A percentile compares a stretch with the other conserved stretches of the same genome.
phyloP scores from a whole-genome alignment of 768 basidiomycete genomes.

The Lepiota subincarnata region DNA sequence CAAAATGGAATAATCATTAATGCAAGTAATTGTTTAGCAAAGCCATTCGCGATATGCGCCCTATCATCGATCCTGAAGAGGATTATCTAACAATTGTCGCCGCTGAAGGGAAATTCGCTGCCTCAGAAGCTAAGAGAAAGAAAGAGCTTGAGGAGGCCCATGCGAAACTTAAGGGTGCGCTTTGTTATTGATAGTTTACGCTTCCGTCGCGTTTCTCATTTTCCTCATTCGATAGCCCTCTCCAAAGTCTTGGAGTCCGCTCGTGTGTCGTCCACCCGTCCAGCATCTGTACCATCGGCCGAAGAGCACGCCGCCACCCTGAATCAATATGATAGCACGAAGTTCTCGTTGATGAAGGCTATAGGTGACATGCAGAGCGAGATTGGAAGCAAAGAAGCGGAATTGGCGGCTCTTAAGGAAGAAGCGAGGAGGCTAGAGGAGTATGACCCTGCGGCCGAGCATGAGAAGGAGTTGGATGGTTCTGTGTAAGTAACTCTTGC shows the following conservation, averaged over 20 bases:
- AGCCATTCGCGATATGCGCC: constrained; percentile 63
- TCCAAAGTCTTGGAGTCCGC: constrained; percentile 64
- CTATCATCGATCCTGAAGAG: constrained; percentile 74
- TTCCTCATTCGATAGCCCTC: constrained; percentile 41
- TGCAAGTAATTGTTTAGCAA: constrained; percentile 36
- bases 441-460: constrained; percentile 70
- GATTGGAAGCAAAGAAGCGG: constrained; percentile 64
- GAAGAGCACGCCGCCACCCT: constrained; percentile 56
- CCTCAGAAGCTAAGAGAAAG: constrained; percentile 52
- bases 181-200: not conserved
- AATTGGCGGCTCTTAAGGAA: constrained; percentile 64
- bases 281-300: constrained; percentile 63
- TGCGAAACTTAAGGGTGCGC: constrained; percentile 56
- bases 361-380: constrained; percentile 69
- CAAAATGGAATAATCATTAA: not conserved
- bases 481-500: constrained; percentile 46
- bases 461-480: constrained; percentile 65
- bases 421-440: constrained; percentile 57
- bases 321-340: constrained; percentile 61
- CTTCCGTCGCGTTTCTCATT: not conserved
- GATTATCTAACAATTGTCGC: constrained; percentile 74
- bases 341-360: constrained; percentile 65
- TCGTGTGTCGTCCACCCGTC: constrained; percentile 65
- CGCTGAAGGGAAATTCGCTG: constrained; percentile 65
- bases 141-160: constrained; percentile 69